Evolutionary conservation across 805 yeast species (phyloP).

Genomic region (Millerozyma acaciae): DNA sequence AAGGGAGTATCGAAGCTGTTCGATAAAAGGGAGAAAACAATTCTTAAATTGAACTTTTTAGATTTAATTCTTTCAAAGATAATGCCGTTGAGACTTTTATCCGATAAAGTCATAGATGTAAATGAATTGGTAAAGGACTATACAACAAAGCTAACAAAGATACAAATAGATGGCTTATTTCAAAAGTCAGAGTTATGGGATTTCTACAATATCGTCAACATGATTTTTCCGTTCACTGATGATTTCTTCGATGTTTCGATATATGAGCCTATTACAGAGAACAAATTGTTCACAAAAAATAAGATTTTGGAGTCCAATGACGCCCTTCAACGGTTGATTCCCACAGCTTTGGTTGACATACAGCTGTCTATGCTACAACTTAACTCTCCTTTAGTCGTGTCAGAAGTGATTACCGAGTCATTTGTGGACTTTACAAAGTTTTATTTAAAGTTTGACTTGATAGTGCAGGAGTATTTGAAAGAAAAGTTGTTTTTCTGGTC

Average conservation of each 20-base stretch:
- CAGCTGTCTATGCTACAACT: slow-evolving; percentile 54
- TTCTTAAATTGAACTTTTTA: slow-evolving; percentile 54
- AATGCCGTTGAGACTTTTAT: slow-evolving; percentile 41
- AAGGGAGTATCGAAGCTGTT: slow-evolving; percentile 20
- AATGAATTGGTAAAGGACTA: slow-evolving; percentile 30
- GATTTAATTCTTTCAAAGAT: slow-evolving; percentile 57
- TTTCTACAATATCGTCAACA: slow-evolving; percentile 59
- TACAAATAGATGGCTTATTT: slow-evolving; percentile 48
- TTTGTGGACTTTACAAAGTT: slow-evolving; percentile 48
- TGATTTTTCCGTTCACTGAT: slow-evolving; percentile 66
- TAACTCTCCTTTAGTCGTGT: slow-evolving; percentile 60
- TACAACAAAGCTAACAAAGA: slow-evolving; percentile 36
- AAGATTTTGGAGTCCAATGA: slow-evolving; percentile 41
- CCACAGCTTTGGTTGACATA: slow-evolving; percentile 56
- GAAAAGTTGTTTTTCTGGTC: slow-evolving; percentile 46
- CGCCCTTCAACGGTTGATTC: slow-evolving; percentile 49
- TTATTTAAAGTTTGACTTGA: slow-evolving; percentile 35
- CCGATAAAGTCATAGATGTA: slow-evolving; percentile 31
- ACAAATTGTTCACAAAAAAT: slow-evolving; percentile 48
- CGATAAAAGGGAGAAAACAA: slow-evolving; percentile 30
- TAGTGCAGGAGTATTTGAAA: slow-evolving; percentile 35
- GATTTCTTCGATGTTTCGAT: slow-evolving; percentile 57
- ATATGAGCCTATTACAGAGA: slow-evolving; percentile 63
- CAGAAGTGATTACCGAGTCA: slow-evolving; percentile 50
- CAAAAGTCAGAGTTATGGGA: slow-evolving; percentile 53